Percentiles rank a stretch among this genome's conserved stretches.
Evolutionary conservation across 1,284 basidiomycete genomes (phyloP).

Genomic region (Cystobasidium slooffiae): DNA sequence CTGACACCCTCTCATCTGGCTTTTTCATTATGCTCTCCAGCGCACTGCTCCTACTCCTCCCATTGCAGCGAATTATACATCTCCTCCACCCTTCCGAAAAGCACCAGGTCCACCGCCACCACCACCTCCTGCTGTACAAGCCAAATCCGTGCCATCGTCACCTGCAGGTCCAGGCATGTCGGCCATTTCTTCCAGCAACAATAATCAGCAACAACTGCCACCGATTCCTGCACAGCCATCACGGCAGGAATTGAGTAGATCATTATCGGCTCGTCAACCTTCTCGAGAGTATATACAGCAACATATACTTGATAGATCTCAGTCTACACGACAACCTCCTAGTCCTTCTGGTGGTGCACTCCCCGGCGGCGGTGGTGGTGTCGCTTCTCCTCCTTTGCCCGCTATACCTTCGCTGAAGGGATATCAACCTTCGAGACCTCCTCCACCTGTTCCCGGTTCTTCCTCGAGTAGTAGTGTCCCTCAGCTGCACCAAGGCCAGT

Average conservation of each 20-base stretch:
- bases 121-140: conserved; percentile 29
- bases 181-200: conserved; percentile 26
- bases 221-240: conserved; percentile 37
- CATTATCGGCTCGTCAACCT: conserved; percentile 49
- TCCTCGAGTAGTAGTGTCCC: conserved; percentile 10
- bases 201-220: conserved; percentile 30
- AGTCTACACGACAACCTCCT: conserved; percentile 56
- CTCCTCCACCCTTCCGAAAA: conserved; percentile 44
- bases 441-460: conserved; percentile 43
- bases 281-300: conserved; percentile 46
- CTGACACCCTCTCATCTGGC: neutral
- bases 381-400: conserved; percentile 28
- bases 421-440: conserved; percentile 51
- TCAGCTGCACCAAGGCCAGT: conserved; percentile 48
- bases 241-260: conserved; percentile 43
- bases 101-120: conserved; percentile 48
- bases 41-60: conserved; percentile 49
- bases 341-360: conserved; percentile 42
- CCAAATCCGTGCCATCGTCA: conserved; percentile 38
- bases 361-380: conserved; percentile 14
- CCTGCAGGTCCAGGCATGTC: conserved; percentile 17
- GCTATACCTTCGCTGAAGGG: conserved; percentile 40
- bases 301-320: conserved; percentile 56
- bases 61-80: conserved; percentile 34
- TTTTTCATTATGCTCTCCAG: conserved; percentile 1